Conservation (phyloP, 805 yeast genomes). For the Candida methanosorbosa region DNA sequence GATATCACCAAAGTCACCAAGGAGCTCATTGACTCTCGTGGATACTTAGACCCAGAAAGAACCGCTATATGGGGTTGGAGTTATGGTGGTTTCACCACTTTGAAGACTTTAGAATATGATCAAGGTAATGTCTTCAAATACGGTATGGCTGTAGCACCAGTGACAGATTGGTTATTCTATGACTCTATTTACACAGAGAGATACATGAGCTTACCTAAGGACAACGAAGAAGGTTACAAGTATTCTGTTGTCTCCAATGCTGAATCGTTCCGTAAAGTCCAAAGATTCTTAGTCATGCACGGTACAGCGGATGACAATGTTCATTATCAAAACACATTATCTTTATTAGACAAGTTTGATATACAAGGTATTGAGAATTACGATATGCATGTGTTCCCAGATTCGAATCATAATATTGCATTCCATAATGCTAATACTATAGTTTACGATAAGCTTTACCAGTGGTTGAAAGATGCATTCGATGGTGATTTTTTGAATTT, state of each 20-base stretch:
- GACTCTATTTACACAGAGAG: conserved; percentile 78
- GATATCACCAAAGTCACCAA: conserved; percentile 49
- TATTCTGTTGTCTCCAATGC: conserved; percentile 48
- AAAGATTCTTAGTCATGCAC: conserved; percentile 81
- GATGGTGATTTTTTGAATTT: conserved; percentile 31
- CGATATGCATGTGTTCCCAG: conserved; percentile 74
- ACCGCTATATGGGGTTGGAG: conserved; percentile 87
- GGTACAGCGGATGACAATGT: conserved; percentile 98
- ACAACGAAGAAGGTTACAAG: conserved; percentile 55
- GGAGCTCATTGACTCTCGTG: conserved; percentile 32
- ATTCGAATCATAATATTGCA: conserved; percentile 65
- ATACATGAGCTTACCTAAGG: conserved; percentile 51
- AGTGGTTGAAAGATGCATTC: conserved; percentile 61
- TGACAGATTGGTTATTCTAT: conserved; percentile 67
- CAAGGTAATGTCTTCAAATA: conserved; percentile 53
- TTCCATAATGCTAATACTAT: conserved; percentile 68
- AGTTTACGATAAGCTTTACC: conserved; percentile 56
- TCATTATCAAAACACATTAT: conserved; percentile 83
- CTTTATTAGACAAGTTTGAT: conserved; percentile 68
- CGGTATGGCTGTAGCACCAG: conserved; percentile 83
- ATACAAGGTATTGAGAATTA: conserved; percentile 72
- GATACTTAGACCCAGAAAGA: conserved; percentile 49
- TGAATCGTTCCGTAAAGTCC: conserved; percentile 43
- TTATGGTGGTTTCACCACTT: conserved; percentile 72
- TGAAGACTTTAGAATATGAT: conserved; percentile 68